Conservation (phyloP, 1,284 basidiomycete genomes). For the Mycena citricolor region DNA sequence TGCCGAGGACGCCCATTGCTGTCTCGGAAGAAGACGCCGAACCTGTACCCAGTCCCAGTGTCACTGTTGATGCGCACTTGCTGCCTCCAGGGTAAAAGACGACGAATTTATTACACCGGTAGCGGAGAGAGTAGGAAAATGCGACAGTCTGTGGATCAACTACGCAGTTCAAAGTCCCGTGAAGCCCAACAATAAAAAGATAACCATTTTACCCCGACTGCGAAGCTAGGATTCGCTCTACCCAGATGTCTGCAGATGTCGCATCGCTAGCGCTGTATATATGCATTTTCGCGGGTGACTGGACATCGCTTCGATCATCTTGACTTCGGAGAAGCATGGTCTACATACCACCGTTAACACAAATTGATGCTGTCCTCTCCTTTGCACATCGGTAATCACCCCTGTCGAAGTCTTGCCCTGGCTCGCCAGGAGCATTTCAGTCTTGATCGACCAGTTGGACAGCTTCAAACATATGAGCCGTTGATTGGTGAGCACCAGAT, state of each 20-base stretch:
- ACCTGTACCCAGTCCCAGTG: slow-evolving; percentile 46
- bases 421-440: slow-evolving; percentile 43
- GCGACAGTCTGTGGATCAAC: slow-evolving; percentile 11
- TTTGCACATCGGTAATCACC: slow-evolving; percentile 48
- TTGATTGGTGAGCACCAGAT: slow-evolving; percentile 57
- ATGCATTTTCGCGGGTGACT: slow-evolving; percentile 45
- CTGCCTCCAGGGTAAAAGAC: slow-evolving; percentile 83
- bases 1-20: slow-evolving; percentile 90
- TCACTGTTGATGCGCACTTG: slow-evolving; percentile 77
- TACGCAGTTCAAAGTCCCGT: neutral
- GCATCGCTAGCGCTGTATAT: slow-evolving; percentile 42
- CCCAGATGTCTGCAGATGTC: slow-evolving; percentile 44
- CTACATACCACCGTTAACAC: slow-evolving; percentile 58
- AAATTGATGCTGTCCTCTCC: slow-evolving; percentile 60
- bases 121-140: slow-evolving; percentile 20
- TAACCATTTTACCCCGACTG: slow-evolving; percentile 3
- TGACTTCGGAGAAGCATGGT: slow-evolving; percentile 8
- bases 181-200: neutral
- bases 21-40: slow-evolving; percentile 63
- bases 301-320: slow-evolving; percentile 5
- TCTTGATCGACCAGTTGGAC: slow-evolving; percentile 46
- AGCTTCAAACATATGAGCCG: slow-evolving; percentile 60
- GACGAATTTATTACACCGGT: neutral
- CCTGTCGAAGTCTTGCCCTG: slow-evolving; percentile 38
- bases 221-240: slow-evolving; percentile 43